phyloP scores from a whole-genome alignment of 768 basidiomycete genomes.

The Lactarius evosmus region DNA sequence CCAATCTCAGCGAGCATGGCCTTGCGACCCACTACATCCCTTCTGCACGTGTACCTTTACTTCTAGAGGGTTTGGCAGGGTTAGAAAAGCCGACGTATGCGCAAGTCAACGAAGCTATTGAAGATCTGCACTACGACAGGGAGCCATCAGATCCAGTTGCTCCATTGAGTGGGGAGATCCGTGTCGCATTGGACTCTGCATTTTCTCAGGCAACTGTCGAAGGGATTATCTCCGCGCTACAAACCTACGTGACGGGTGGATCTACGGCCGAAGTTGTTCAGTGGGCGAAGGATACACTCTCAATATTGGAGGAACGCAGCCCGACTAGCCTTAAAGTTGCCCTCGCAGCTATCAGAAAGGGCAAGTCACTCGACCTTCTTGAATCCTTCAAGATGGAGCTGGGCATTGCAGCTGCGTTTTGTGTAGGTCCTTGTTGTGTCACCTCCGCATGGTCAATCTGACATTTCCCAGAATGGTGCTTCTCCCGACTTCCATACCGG shows the following conservation, averaged over 20 bases:
- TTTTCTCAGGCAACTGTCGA: slow-evolving; percentile 74
- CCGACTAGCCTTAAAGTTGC: slow-evolving; percentile 92
- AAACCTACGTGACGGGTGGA: slow-evolving; percentile 39
- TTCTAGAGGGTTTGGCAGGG: slow-evolving; percentile 64
- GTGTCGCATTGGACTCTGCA: slow-evolving; percentile 76
- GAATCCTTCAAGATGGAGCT: slow-evolving; percentile 82
- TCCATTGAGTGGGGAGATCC: slow-evolving; percentile 55
- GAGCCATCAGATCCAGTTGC: slow-evolving; percentile 52
- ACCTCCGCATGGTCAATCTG: not conserved
- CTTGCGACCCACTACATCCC: slow-evolving; percentile 93
- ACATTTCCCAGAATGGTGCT: slow-evolving; percentile 54
- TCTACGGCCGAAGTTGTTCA: slow-evolving; percentile 46
- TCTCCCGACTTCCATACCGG: slow-evolving; percentile 83
- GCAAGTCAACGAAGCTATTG: slow-evolving; percentile 65
- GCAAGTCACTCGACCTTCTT: slow-evolving; percentile 57
- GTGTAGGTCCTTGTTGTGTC: slow-evolving; percentile 52
- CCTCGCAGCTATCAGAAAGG: slow-evolving; percentile 71
- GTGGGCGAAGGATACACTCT: slow-evolving; percentile 76
- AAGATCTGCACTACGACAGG: slow-evolving; percentile 57
- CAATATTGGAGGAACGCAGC: slow-evolving; percentile 63
- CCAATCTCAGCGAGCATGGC: slow-evolving; percentile 68
- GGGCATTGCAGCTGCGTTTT: slow-evolving; percentile 83
- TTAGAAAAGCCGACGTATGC: slow-evolving; percentile 48
- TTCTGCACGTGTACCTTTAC: slow-evolving; percentile 64
- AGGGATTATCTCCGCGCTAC: slow-evolving; percentile 59